Conservation (phyloP, 106 monocot species). For the Amphibolis antarctica region DNA sequence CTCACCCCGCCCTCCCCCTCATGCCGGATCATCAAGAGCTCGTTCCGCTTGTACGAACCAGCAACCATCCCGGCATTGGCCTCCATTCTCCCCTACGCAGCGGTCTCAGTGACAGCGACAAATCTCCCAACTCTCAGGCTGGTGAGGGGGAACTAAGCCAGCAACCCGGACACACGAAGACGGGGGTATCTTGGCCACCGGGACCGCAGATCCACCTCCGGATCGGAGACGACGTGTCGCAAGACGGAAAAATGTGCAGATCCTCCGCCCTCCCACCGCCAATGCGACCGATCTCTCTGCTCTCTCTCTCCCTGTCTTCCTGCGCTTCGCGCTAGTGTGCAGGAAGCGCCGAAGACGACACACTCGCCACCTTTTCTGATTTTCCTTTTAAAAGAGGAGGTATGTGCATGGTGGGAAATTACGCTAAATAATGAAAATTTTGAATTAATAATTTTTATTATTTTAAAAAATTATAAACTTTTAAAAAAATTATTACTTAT, state of each 20-base stretch:
- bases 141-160: too few species aligned
- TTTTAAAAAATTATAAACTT: too few species aligned
- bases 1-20: constrained; percentile 48
- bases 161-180: too few species aligned
- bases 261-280: neutral
- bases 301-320: neutral
- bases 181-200: neutral
- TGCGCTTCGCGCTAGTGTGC: too few species aligned
- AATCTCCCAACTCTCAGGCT: constrained; percentile 5
- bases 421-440: too few species aligned
- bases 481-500: too few species aligned
- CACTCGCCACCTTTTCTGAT: too few species aligned
- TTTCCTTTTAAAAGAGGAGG: too few species aligned
- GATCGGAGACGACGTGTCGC: neutral
- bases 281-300: neutral
- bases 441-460: too few species aligned
- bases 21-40: constrained; percentile 71
- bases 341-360: too few species aligned
- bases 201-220: neutral
- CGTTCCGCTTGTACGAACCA: constrained; percentile 70
- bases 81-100: constrained; percentile 30
- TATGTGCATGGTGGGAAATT: too few species aligned
- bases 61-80: constrained; percentile 82
- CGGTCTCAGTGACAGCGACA: neutral
- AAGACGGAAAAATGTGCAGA: neutral